Evolutionary conservation across 495 filamentous ascomycete species (phyloP).

Genomic region (Penicillium maclennaniae): DNA sequence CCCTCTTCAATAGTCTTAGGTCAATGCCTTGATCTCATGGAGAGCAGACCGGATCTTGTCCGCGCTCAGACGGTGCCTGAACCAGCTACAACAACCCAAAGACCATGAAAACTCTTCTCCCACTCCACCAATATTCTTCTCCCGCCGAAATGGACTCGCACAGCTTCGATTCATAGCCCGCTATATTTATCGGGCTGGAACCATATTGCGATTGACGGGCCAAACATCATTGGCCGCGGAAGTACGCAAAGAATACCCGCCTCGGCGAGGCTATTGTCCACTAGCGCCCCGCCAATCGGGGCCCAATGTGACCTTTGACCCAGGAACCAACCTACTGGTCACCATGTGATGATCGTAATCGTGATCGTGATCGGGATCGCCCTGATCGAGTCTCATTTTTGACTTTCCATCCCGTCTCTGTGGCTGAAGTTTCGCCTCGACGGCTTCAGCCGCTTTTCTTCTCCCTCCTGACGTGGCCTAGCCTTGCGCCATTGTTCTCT

Average conservation of each 20-base stretch:
- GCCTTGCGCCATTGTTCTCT: neutral
- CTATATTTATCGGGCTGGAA: neutral
- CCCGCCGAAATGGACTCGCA: neutral
- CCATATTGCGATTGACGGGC: neutral
- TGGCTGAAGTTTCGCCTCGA: neutral
- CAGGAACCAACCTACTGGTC: constrained; percentile 6
- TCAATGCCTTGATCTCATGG: constrained; percentile 60
- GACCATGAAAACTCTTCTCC: constrained; percentile 16
- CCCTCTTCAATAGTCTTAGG: constrained; percentile 49
- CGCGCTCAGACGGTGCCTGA: constrained; percentile 21
- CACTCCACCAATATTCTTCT: neutral
- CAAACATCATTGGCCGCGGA: constrained; percentile 3
- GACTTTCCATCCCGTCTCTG: neutral
- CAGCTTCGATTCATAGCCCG: neutral
- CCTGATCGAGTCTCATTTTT: neutral
- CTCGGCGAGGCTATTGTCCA: constrained; percentile 25
- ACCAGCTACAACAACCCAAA: constrained; percentile 21
- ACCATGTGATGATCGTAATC: neutral
- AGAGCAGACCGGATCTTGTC: constrained; percentile 32
- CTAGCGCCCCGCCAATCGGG: constrained; percentile 25
- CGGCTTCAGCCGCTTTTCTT: neutral
- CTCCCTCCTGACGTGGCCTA: neutral
- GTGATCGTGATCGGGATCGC: neutral
- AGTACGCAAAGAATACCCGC: constrained; percentile 1
- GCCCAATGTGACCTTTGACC: neutral